Base-by-base conservation (phyloP, 1,284 basidiomycete species). In the Tilletia indica region DNA sequence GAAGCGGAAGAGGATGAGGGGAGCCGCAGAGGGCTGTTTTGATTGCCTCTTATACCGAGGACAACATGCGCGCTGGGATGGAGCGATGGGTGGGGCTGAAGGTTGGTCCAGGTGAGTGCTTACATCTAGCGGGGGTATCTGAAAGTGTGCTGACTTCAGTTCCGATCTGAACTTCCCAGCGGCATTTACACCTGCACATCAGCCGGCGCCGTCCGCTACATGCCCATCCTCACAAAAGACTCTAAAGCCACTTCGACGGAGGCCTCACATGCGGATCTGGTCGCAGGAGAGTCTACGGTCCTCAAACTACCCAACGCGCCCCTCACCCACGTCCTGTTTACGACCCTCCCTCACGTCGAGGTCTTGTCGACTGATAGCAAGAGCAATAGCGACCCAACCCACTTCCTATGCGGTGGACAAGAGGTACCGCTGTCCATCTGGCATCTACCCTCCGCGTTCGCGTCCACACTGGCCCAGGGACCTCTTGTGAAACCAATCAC, bases 351-450 rank as follows among this genome's bases (percentile, higher is more conserved):
- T 63, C 69, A 19, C 12, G 25, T 5, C 58, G 58, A 6, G 12
- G 6, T 11, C 25, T 9, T 8, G 8, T 14, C 21, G 11, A 9
- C 19, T 2, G 12, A n/a, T 11, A 34, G 34, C 56, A 58, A n/a
- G 3, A 58, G 19, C 51, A 54, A 31, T 8, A 61, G 8, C 61
- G 36, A 81, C 21, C 79, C 79, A 0, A 78, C 74, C 9, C 73
- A 77, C 70, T 78, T 81, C 21, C 72, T 74, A 42, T 80, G 76
- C 58, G 79, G 78, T 19, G 79, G 79, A 21, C 78, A 80, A 54
- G 79, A 81, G 48, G 68, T 80, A 4, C 79, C 79, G 0, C 71
- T 80, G 16, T 79, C 78, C 31, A 70, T 81, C 3, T 81, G 79
- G 79, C 70, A 80, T 61, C 67, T 78, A 16, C 38, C 68, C 2